Evolutionary conservation across 768 basidiomycete species (phyloP), one percentile per base, ranked within the genome.

Genomic region (Sporobolomyces pararoseus): DNA sequence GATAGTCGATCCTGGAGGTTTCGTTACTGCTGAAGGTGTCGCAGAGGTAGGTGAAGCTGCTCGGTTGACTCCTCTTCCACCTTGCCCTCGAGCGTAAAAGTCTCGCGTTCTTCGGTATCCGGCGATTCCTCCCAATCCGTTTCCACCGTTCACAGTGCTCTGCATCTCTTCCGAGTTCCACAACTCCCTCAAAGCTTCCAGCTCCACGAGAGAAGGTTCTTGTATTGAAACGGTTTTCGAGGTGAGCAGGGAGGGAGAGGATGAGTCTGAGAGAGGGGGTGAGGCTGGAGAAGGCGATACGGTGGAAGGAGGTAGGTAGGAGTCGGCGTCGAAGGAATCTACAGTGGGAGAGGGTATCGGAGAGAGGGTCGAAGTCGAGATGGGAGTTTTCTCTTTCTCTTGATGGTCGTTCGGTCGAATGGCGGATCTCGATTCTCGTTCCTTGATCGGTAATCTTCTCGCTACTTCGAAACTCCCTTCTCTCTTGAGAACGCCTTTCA

Each of bases 71-170:
- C 55, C 63, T 42, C 29, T 35, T 1, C 63, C 68, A 14, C 68
- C 68, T 53, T 65, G 58, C 4, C 63, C 52, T 23, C 46, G 16
- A 16, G 58, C 52, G 58, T 65, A 62, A 21, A 62, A 51, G 23
- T 70, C 69, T 35, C 69, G 37, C 53, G 69, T 70, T 27, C 59
- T 13, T 7, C 69, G 21, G 51, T 50, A 70, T 2, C 69, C 69
- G 3, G 64, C 69, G 25, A 70, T 70, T 23, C 69, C 69, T 37
- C 64, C 59, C 12, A 5, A 49, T 32, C 59, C 58, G 27, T 31
- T 46, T 14, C 58, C 58, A 19, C 58, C 42, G 42, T 59, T 59
- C 6, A 27, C 21, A 23, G 3, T 31, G 16, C 51, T 63, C 35
- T 70, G 68, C 64, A 70, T 55, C 14, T 57, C 64, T 1, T 50